Conservation (phyloP, 2,329 filamentous ascomycete species). For the Ceratocystis diversiconidia region DNA sequence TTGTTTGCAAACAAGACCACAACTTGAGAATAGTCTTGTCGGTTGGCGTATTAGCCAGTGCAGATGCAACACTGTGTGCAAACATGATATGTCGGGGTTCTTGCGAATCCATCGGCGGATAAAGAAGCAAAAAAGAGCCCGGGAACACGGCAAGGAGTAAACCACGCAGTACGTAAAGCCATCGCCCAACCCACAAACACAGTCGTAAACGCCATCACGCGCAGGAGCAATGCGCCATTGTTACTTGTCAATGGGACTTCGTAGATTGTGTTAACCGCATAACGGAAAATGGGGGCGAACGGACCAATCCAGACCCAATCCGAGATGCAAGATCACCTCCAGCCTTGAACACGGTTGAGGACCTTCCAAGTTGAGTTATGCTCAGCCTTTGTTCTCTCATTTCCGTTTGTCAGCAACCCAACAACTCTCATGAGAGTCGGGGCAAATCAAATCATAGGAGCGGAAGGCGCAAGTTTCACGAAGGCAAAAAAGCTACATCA, state of each 20-base stretch:
- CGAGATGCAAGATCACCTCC: neutral
- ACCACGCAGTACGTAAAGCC: too few relatives aligned
- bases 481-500: neutral
- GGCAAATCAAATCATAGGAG: too few relatives aligned
- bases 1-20: neutral
- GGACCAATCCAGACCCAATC: neutral
- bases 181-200: neutral
- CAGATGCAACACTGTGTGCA: neutral
- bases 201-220: neutral
- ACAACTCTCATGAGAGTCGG: too few relatives aligned
- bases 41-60: neutral
- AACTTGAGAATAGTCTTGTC: neutral
- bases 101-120: neutral
- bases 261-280: neutral
- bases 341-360: neutral
- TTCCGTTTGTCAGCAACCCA: neutral
- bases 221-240: neutral
- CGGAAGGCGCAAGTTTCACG: neutral
- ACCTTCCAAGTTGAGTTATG: neutral
- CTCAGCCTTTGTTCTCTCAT: neutral
- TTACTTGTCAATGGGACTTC: neutral
- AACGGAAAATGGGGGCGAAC: neutral
- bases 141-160: too few relatives aligned
- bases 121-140: neutral
- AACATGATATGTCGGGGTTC: neutral